Evolutionary conservation across 1,284 basidiomycete genomes (phyloP), one percentile per base, ranked within the genome.

Genomic region (Cyathus pygmaeus): DNA sequence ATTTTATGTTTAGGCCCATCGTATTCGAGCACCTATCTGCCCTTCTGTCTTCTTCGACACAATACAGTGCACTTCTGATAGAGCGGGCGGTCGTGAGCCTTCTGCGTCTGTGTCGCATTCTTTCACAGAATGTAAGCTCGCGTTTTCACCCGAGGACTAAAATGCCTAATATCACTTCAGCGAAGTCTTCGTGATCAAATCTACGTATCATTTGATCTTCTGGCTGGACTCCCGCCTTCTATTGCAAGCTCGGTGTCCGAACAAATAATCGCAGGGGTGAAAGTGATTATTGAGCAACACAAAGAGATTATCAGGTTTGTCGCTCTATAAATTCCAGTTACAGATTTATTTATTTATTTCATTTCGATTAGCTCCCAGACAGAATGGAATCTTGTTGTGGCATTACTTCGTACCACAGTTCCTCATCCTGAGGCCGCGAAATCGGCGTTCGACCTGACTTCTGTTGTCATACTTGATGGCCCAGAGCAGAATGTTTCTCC

Each of bases 81-180:
- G 98, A 99, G 75, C 88, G 98, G n/a, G 96, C 96, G 2, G 93
- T 98, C 1, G 95, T 96, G n/a, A 92, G 92, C 26, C 82, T 98
- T 24, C 79, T 98, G 55, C 87, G 93, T 31, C 80, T 98, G 27
- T 94, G 93, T 67, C 80, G 90, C 59, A 89, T 95, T 52, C 83
- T 96, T 7, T 92, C 93, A 7, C 87, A 89, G 56, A 88, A 89
- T 78, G 94, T 93, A 67, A 69, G 85, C 74, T 41, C 33, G 15
- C 33, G 33, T 21, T 50, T 29, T 53, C 56, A 13, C 57, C 19
- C 46, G 59, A 24, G 29, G n/a, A n/a, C 27, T 33, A 53, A 55
- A 64, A 69, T 67, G 64, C 41, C 68, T 63, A 50, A 52, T 19
- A 30, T 31, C 17, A 30, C 2, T 6, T 15, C 56, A 95, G 90